Evolutionary conservation across 2,329 filamentous ascomycete genomes (phyloP).

Genomic region (Trichoderma atrobrunneum): DNA sequence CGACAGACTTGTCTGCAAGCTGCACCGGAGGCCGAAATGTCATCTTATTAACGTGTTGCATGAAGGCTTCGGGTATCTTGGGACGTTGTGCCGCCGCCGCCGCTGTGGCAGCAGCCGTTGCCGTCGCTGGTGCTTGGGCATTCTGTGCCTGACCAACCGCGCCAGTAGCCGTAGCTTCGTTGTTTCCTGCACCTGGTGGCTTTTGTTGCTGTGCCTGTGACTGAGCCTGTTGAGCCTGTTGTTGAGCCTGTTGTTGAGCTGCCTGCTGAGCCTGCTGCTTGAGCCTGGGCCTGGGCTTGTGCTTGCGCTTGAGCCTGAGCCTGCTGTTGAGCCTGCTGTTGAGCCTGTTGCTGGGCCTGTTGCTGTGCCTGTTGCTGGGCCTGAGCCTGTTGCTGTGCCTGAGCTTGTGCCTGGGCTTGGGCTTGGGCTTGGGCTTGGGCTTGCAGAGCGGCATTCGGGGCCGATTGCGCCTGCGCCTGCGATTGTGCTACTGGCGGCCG

Average conservation of each 20-base stretch:
- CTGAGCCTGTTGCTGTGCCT: no score
- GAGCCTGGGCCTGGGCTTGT: conserved; percentile 25
- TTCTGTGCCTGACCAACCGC: conserved; percentile 24
- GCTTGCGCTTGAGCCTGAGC: conserved; percentile 21
- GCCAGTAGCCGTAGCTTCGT: conserved; percentile 13
- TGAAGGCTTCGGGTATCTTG: conserved; percentile 43
- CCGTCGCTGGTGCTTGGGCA: conserved; percentile 20
- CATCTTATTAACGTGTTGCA: conserved; percentile 48
- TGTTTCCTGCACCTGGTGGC: background rate
- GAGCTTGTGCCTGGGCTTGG: conserved; percentile 24
- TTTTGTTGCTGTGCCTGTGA: conserved; percentile 22
- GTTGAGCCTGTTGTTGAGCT: conserved; percentile 12
- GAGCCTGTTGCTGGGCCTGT: conserved; percentile 28
- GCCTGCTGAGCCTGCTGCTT: background rate
- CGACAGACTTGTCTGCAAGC: conserved; percentile 41
- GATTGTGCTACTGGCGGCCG: conserved; percentile 21
- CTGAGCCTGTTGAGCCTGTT: conserved; percentile 24
- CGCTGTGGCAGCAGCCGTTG: conserved; percentile 22
- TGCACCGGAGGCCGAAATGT: conserved; percentile 44
- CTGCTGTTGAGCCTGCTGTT: conserved; percentile 26
- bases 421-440: conserved; percentile 3
- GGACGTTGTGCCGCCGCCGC: conserved; percentile 24
- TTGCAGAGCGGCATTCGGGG: background rate
- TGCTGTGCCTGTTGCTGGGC: conserved; percentile 28
- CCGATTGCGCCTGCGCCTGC: background rate